Evolutionary conservation across 2,329 filamentous ascomycete genomes (phyloP).

Genomic region (Aspergillus clavatus): DNA sequence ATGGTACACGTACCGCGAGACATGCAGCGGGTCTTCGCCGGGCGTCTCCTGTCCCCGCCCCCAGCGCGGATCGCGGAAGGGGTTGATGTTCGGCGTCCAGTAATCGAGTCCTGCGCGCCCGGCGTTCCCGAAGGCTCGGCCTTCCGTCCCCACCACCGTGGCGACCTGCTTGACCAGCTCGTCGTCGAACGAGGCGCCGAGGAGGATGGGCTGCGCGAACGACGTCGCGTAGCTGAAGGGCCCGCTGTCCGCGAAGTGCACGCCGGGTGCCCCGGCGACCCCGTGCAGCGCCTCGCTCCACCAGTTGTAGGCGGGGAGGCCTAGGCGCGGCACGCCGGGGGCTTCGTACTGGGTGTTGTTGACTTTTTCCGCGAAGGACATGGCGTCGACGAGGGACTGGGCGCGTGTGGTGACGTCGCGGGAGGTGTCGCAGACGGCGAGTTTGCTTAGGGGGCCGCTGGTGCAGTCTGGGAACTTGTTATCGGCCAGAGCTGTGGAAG

Average conservation of each 20-base stretch:
- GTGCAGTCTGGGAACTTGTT: constrained; percentile 45
- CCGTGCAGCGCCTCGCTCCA: constrained; percentile 61
- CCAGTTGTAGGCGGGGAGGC: constrained; percentile 55
- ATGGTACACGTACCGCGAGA: constrained; percentile 12
- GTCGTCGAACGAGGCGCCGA: constrained; percentile 60
- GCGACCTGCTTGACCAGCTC: constrained; percentile 52
- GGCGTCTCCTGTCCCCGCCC: constrained; percentile 56
- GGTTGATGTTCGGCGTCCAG: constrained; percentile 60
- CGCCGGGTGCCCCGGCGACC: constrained; percentile 47
- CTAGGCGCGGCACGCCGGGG: constrained; percentile 50
- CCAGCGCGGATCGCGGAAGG: constrained; percentile 58
- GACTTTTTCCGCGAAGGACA: constrained; percentile 51
- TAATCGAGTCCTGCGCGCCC: constrained; percentile 35
- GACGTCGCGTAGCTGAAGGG: constrained; percentile 57
- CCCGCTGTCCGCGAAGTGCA: constrained; percentile 47
- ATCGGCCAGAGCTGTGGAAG: neutral
- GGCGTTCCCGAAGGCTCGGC: constrained; percentile 58
- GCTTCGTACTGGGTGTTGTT: constrained; percentile 44
- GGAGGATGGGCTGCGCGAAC: constrained; percentile 58
- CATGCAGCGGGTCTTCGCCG: constrained; percentile 47
- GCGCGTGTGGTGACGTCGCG: constrained; percentile 35
- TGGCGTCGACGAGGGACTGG: constrained; percentile 39
- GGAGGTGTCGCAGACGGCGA: constrained; percentile 46
- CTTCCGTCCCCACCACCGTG: constrained; percentile 51
- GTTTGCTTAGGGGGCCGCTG: constrained; percentile 45